phyloP scores from a whole-genome alignment of 495 filamentous ascomycete species.

The Cercophora sp. region DNA sequence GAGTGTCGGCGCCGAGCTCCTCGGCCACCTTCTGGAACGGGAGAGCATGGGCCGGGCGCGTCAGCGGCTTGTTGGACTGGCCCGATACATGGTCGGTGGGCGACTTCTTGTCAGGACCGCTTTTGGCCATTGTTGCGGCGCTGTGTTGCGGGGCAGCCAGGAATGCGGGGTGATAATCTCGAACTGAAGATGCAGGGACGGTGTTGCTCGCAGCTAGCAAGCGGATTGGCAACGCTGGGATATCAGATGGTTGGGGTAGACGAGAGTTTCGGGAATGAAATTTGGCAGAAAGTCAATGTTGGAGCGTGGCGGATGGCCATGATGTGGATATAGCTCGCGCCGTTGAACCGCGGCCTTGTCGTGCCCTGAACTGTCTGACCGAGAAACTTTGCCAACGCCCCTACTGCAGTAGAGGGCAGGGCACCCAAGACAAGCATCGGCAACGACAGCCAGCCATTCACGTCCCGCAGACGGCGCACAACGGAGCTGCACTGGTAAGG shows the following conservation, averaged over 20 bases:
- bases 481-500: neutral
- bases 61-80: slow-evolving; percentile 51
- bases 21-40: slow-evolving; percentile 47
- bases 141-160: too few species aligned
- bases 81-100: slow-evolving; percentile 44
- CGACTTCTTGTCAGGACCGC: slow-evolving; percentile 13
- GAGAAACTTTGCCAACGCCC: slow-evolving; percentile 6
- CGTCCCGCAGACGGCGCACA: neutral
- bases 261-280: neutral
- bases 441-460: slow-evolving; percentile 3
- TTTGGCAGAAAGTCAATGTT: neutral
- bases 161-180: too few species aligned
- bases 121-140: slow-evolving; percentile 9
- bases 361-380: neutral
- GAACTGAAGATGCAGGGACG: too few species aligned
- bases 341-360: neutral
- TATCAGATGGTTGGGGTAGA: neutral
- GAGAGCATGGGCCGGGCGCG: slow-evolving; percentile 63
- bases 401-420: neutral
- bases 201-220: neutral
- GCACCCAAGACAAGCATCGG: neutral
- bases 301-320: neutral
- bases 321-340: neutral
- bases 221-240: neutral
- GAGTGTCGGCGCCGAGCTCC: slow-evolving; percentile 55